These are phyloP conservation scores for Eutypa lata DNA, from an alignment of 2,329 filamentous ascomycete species.

Conservation along the genomic window DNA sequence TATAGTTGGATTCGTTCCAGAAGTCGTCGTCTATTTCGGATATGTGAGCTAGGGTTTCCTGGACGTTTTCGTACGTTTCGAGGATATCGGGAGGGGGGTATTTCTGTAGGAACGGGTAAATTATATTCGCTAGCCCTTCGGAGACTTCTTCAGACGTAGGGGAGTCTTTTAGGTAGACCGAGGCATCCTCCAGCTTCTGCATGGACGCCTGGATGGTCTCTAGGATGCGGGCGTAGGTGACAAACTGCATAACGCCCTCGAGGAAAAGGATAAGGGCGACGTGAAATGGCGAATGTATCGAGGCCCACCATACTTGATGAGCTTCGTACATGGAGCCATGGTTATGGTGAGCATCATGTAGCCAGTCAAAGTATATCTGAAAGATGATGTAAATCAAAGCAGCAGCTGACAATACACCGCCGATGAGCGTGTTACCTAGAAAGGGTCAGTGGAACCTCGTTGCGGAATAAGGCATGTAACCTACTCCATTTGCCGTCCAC, in stretches of 20 bases:
- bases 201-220: slow-evolving; percentile 14
- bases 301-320: slow-evolving; percentile 57
- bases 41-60: slow-evolving; percentile 15
- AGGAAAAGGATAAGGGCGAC: slow-evolving; percentile 61
- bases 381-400: slow-evolving; percentile 45
- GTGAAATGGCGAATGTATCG: slow-evolving; percentile 62
- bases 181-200: slow-evolving; percentile 6
- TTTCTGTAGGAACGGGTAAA: slow-evolving; percentile 25
- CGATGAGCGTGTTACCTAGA: slow-evolving; percentile 35
- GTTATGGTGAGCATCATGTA: slow-evolving; percentile 51
- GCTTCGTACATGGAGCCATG: slow-evolving; percentile 48
- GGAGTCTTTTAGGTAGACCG: not conserved
- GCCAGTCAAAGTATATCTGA: slow-evolving; percentile 57
- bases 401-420: slow-evolving; percentile 35
- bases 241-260: slow-evolving; percentile 58
- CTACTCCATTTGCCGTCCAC: slow-evolving; percentile 21
- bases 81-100: slow-evolving; percentile 21
- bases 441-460: slow-evolving; percentile 9
- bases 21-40: slow-evolving; percentile 16
- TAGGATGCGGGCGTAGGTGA: slow-evolving; percentile 39
- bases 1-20: slow-evolving; percentile 8
- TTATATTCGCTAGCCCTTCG: slow-evolving; percentile 9
- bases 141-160: slow-evolving; percentile 15
- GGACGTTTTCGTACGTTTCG: slow-evolving; percentile 13
- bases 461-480: not conserved